Conservation (phyloP, 495 filamentous ascomycete species). For the Neurospora pannonica region DNA sequence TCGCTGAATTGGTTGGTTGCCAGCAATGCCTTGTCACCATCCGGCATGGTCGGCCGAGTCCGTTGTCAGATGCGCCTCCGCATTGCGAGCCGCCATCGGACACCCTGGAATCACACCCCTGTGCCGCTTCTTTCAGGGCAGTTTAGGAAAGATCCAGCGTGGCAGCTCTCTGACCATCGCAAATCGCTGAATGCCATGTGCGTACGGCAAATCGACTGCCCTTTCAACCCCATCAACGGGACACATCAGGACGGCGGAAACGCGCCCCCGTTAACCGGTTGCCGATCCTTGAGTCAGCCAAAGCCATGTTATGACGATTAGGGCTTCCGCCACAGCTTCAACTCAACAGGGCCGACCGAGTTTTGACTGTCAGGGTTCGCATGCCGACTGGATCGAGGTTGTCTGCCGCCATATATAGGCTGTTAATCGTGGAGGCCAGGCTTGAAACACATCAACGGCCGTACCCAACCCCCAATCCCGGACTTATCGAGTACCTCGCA, state of each 20-base stretch:
- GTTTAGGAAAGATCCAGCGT: neutral
- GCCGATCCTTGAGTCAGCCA: neutral
- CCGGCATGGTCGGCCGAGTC: neutral
- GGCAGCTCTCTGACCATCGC: neutral
- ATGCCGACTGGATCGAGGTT: slow-evolving; percentile 1
- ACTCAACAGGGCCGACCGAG: slow-evolving; percentile 5
- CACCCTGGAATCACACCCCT: neutral
- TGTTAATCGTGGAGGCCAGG: neutral
- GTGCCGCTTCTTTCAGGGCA: neutral
- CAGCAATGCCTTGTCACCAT: neutral
- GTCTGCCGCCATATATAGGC: neutral
- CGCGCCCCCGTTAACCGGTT: neutral
- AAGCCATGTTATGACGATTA: neutral
- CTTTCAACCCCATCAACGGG: neutral
- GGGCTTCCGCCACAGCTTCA: slow-evolving; percentile 8
- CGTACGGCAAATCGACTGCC: neutral
- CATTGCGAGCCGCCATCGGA: neutral
- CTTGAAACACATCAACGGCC: slow-evolving; percentile 4
- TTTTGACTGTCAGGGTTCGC: slow-evolving; percentile 2
- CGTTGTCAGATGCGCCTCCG: neutral
- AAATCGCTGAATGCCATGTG: neutral
- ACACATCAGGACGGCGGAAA: neutral
- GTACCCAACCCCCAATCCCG: neutral
- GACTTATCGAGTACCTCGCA: neutral
- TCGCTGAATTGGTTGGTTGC: neutral